phyloP scores from a whole-genome alignment of 441 rosid genomes.

The Euphorbia corollata region DNA sequence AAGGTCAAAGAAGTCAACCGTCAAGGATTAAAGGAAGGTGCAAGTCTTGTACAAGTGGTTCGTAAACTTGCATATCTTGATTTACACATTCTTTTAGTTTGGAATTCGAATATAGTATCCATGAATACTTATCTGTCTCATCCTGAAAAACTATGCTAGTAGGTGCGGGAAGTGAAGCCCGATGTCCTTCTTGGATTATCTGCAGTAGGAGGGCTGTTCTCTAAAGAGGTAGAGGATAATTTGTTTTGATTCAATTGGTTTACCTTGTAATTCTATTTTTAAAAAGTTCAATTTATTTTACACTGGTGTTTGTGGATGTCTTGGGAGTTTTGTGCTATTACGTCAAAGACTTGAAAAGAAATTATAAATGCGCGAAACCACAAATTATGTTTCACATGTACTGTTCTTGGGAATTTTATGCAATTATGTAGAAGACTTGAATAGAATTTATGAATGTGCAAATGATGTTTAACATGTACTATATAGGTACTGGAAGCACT shows the following conservation, averaged over 20 bases:
- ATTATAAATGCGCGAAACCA: background rate
- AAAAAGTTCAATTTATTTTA: constrained; percentile 1
- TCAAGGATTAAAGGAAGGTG: constrained; percentile 87
- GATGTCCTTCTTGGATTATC: constrained; percentile 99
- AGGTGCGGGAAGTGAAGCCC: constrained; percentile 93
- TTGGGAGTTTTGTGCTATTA: background rate
- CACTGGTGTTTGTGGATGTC: background rate
- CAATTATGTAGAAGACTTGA: background rate
- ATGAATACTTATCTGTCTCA: background rate
- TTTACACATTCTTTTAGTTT: constrained; percentile 2
- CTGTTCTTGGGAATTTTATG: background rate
- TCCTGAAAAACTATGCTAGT: constrained; percentile 21
- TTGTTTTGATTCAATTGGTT: constrained; percentile 5
- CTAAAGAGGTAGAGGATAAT: constrained; percentile 66
- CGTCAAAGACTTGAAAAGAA: background rate
- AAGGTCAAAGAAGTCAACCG: constrained; percentile 72
- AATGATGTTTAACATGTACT: background rate
- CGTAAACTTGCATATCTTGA: constrained; percentile 25
- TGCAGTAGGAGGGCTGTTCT: constrained; percentile 97
- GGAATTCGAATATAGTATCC: background rate
- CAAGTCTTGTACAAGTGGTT: constrained; percentile 94
- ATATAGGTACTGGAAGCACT: constrained; percentile 88
- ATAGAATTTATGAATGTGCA: background rate
- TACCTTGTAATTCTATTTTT: constrained; percentile 2
- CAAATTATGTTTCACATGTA: constrained; percentile 6